phyloP scores from a whole-genome alignment of 179 eudicot genomes.

The Carnegiea gigantea region DNA sequence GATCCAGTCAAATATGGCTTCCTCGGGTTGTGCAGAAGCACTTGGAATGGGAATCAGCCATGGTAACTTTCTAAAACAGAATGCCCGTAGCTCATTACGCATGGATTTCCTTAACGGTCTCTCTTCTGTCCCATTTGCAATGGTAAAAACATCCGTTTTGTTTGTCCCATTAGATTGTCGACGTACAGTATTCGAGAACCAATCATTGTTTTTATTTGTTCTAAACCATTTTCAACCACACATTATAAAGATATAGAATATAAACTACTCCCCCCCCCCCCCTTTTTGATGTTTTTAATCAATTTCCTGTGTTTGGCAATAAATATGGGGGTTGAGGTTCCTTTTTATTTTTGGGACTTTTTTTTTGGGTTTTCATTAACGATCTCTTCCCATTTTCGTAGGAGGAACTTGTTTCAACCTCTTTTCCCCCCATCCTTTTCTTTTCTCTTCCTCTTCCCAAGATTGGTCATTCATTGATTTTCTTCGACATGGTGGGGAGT shows the following conservation, averaged over 20 bases:
- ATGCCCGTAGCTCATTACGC: conserved; percentile 12
- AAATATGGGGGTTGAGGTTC: not conserved
- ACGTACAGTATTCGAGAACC: not conserved
- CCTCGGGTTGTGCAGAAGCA: conserved; percentile 34
- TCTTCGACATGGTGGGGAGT: not conserved
- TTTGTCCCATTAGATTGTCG: not conserved
- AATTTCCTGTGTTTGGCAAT: not conserved
- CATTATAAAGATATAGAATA: not conserved
- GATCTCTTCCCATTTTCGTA: too few relatives aligned
- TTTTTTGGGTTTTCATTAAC: too few relatives aligned
- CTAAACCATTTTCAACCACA: not conserved
- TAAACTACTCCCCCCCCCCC: not conserved
- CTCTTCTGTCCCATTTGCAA: not conserved
- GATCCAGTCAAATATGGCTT: conserved; percentile 43
- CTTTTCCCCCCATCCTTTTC: too few relatives aligned
- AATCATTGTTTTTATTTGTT: not conserved
- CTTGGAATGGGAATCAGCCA: conserved; percentile 40
- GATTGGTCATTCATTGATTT: not conserved
- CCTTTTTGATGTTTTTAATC: not conserved
- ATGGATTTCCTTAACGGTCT: not conserved
- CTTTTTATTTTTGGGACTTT: too few relatives aligned
- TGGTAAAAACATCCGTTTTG: not conserved
- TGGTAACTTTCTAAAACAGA: conserved; percentile 27
- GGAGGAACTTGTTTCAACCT: too few relatives aligned
- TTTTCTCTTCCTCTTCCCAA: not conserved